Evolutionary conservation across 306 rosid species (phyloP), one percentile per base, ranked within the genome.

Genomic region (Calophaca sinica): DNA sequence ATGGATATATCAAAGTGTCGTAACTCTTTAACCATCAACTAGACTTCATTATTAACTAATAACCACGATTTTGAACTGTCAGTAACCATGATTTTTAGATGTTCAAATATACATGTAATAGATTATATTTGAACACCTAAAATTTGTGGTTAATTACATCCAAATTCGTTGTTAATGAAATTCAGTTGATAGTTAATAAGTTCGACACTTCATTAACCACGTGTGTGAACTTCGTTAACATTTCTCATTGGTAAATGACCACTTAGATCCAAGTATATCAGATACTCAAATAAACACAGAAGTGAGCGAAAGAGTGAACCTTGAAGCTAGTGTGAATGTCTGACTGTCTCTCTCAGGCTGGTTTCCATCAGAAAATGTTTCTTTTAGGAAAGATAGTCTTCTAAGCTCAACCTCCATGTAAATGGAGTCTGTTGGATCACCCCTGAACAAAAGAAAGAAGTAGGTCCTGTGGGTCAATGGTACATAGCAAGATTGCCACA

Each of bases 391-490:
- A 79, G 88, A 73, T 57, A 96, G 83, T 77, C 98, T 87, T 84
- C 97, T 85, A 53, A 86, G 92, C 72, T 96, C 98, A 20, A 96
- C 99, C 84, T 90, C 99, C 89, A 92, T 71, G 89, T 96, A 96
- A 82, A 90, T 96, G 82, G 96, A 92, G 78, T 96, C 99, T 5
- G 89, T 14, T 53, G 85, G 90, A 80, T 96, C 99, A 79, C 98
- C 98, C 85, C 80, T 89, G 87, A 96, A 92, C 73, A 96, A 91
- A 87, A 96, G 90, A 86, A 89, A 89, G 86, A 96, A 96, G 86
- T 96, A 96, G 74, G 99, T 92, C 86, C 99, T 78, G 86, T 96
- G 99, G 79, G 92, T 90, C 73, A 96, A 74, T 13, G 99, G 94
- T 8, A 92, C 94, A 35, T 59, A 73, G 89, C 99, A 96, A 70